phyloP scores from a whole-genome alignment of 2,329 filamentous ascomycete species.

The Diplodia scrobiculata region DNA sequence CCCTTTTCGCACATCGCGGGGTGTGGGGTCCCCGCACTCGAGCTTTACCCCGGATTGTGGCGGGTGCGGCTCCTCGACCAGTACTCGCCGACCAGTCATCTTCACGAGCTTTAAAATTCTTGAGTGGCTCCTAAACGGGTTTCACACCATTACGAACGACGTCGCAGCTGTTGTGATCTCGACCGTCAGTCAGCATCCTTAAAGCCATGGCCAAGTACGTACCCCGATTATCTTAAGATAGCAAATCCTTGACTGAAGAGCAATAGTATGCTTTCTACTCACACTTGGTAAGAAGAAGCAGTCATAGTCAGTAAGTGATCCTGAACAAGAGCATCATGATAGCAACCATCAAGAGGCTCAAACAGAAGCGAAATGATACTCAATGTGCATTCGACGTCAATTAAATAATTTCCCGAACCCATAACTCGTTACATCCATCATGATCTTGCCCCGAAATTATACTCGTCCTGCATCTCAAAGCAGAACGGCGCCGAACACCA shows the following conservation, averaged over 20 bases:
- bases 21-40: slow-evolving; percentile 11
- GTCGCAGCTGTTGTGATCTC: background rate
- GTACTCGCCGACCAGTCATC: background rate
- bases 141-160: background rate
- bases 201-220: background rate
- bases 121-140: background rate
- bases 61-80: background rate
- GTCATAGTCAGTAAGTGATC: background rate
- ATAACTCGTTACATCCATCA: background rate
- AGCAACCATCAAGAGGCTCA: background rate
- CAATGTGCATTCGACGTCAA: background rate
- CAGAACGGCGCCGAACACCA: background rate
- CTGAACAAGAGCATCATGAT: background rate
- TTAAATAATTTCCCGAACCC: background rate
- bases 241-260: background rate
- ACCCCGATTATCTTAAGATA: background rate
- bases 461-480: background rate
- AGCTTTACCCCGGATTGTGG: background rate
- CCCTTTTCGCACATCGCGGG: background rate
- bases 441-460: background rate
- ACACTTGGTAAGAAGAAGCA: background rate
- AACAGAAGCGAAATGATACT: background rate
- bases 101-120: background rate
- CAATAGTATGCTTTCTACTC: background rate
- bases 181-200: background rate